phyloP scores from a whole-genome alignment of 768 basidiomycete genomes.

The Lentinula edodes region DNA sequence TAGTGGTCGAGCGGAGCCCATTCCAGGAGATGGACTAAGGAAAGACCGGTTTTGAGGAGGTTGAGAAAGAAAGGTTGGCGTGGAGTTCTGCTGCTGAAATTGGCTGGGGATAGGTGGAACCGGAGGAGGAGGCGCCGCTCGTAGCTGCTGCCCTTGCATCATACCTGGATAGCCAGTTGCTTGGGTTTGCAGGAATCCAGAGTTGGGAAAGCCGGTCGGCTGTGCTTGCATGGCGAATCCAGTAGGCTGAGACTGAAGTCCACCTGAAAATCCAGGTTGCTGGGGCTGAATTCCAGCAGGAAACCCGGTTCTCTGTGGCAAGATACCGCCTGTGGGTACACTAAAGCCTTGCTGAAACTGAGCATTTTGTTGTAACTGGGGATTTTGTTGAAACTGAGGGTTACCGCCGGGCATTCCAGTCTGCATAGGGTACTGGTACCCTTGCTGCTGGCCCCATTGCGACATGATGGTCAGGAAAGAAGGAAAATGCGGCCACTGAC shows the following conservation, averaged over 20 bases:
- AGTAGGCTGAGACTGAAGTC: background rate
- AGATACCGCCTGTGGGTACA: constrained; percentile 35
- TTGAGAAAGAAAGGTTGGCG: constrained; percentile 36
- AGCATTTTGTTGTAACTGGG: constrained; percentile 15
- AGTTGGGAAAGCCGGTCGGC: constrained; percentile 43
- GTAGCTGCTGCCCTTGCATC: constrained; percentile 33
- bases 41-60: constrained; percentile 42
- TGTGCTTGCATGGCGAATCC: constrained; percentile 36
- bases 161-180: constrained; percentile 43
- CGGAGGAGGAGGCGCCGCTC: constrained; percentile 49
- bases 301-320: constrained; percentile 62
- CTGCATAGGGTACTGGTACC: constrained; percentile 70
- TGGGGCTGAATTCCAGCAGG: constrained; percentile 21
- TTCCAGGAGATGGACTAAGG: constrained; percentile 50
- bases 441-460: constrained; percentile 70
- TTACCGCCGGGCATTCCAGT: constrained; percentile 52
- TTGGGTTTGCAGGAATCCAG: constrained; percentile 45
- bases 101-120: constrained; percentile 60
- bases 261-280: background rate
- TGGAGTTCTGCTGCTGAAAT: constrained; percentile 48
- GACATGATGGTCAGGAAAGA: constrained; percentile 48
- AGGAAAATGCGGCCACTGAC: constrained; percentile 5
- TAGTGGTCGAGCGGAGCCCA: constrained; percentile 24
- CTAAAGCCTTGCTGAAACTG: constrained; percentile 18
- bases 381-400: constrained; percentile 29